These are phyloP conservation scores for Arthromyces matolae DNA, from an alignment of 768 basidiomycete genomes.

Conservation along the genomic window DNA sequence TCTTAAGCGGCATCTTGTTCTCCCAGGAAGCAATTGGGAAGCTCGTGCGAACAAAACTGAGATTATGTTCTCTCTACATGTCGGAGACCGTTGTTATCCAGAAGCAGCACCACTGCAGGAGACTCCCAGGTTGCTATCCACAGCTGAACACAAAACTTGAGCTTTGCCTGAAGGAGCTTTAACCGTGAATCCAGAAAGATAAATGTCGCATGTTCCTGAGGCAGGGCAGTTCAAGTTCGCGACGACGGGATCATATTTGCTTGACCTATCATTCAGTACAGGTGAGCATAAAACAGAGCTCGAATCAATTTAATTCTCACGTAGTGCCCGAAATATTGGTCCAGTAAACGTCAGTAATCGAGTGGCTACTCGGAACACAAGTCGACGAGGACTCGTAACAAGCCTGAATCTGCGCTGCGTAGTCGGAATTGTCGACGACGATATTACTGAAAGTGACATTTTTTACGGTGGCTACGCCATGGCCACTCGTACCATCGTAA, in stretches of 20 bases:
- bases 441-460: slow-evolving; percentile 29
- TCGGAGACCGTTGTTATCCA: slow-evolving; percentile 12
- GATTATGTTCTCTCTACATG: background rate
- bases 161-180: slow-evolving; percentile 24
- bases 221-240: slow-evolving; percentile 28
- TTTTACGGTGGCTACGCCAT: slow-evolving; percentile 27
- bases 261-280: slow-evolving; percentile 17
- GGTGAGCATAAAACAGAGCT: too few relatives aligned
- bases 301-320: too few relatives aligned
- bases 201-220: slow-evolving; percentile 23
- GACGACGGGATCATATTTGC: slow-evolving; percentile 22
- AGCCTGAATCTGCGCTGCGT: slow-evolving; percentile 30
- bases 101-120: slow-evolving; percentile 25
- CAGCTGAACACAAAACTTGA: slow-evolving; percentile 23
- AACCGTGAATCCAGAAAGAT: slow-evolving; percentile 21
- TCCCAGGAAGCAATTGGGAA: too few relatives aligned
- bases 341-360: slow-evolving; percentile 23
- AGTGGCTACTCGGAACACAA: slow-evolving; percentile 23
- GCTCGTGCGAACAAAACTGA: background rate
- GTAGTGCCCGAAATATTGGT: slow-evolving; percentile 26
- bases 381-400: slow-evolving; percentile 25
- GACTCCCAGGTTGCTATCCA: slow-evolving; percentile 23
- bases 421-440: slow-evolving; percentile 28
- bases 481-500: slow-evolving; percentile 25
- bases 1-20: too few relatives aligned